These are phyloP conservation scores for Cladophialophora yegresii DNA, from an alignment of 2,329 filamentous ascomycete genomes.

Conservation along the genomic window DNA sequence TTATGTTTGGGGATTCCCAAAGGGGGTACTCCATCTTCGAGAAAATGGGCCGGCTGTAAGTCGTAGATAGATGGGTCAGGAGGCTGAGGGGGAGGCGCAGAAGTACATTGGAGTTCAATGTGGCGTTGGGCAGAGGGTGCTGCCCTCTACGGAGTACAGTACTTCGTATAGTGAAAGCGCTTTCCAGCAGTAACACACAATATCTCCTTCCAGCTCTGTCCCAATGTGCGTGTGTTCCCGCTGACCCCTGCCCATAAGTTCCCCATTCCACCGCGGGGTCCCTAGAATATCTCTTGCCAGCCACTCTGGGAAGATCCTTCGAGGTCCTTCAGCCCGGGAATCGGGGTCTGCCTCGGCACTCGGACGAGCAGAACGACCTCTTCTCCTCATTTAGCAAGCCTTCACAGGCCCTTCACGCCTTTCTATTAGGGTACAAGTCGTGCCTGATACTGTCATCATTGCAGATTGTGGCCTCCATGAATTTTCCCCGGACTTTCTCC, in stretches of 20 bases:
- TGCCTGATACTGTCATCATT: background rate
- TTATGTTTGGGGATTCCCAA: conserved; percentile 43
- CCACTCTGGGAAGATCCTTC: too few relatives aligned
- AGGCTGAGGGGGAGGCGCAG: conserved; percentile 24
- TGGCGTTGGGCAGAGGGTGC: background rate
- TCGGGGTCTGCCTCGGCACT: background rate
- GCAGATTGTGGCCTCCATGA: background rate
- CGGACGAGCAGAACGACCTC: background rate
- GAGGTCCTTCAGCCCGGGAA: background rate
- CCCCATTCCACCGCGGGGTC: too few relatives aligned
- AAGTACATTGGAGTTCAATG: background rate
- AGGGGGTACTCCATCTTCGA: conserved; percentile 37
- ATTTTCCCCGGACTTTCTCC: background rate
- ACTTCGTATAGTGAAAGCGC: background rate
- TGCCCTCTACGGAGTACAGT: background rate
- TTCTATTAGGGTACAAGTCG: background rate
- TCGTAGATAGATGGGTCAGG: too few relatives aligned
- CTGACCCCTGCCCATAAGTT: background rate
- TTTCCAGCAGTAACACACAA: too few relatives aligned
- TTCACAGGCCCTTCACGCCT: background rate
- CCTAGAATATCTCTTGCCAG: too few relatives aligned
- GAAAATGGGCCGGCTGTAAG: conserved; percentile 36
- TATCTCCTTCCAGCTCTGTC: background rate
- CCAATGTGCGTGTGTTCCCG: background rate
- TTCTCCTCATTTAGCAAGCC: background rate